Evolutionary conservation across 495 filamentous ascomycete genomes (phyloP), one percentile per base, ranked within the genome.

Genomic region (Massariosphaeria phaeospora): DNA sequence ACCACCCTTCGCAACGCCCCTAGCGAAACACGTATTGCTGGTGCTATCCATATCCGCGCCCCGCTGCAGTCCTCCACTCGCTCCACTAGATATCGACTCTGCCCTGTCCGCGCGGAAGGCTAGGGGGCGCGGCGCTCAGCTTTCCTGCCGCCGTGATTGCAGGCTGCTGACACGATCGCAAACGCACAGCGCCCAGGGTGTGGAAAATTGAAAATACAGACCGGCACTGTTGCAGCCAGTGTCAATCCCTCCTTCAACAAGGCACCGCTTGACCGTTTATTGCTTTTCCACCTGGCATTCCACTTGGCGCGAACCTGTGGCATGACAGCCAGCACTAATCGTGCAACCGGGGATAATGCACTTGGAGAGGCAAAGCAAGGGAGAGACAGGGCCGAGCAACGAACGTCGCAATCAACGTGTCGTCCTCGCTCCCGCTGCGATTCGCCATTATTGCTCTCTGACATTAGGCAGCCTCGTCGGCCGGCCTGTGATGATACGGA

Each of bases 11-110:
- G 26, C 50, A 36, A 27, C 36, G 36, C 54, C 59, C n/a, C 60
- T 50, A 33, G 60, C 55, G 55, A 64, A 64, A 64, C 61, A 64
- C 61, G 61, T 52, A 63, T 59, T 39, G 54, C 48, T 34, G 20
- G 7, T 23, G n/a, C n/a, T 45, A 40, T 40, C 38, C 38, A 23
- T 33, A 52, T 30, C 42, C 42, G 35, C 52, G 52, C 39, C 23
- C 17, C 35, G 12, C 40, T 30, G 36, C 38, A 35, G 20, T 27
- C 38, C 33, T 21, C 49, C 42, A 33, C 43, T 39, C 26, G n/a
- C 26, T 35, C 50, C 6, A 9, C 11, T 34, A 21, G 18, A 15
- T 26, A 35, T 30, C 34, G 31, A 35, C 30, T n/a, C 39, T 51
- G 48, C 26, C 31, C 33, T 35, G 49, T n/a, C 29, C 23, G 15